Conservation (phyloP, 352 stramenopile species). For the Phytophthora macrochlamydospora region DNA sequence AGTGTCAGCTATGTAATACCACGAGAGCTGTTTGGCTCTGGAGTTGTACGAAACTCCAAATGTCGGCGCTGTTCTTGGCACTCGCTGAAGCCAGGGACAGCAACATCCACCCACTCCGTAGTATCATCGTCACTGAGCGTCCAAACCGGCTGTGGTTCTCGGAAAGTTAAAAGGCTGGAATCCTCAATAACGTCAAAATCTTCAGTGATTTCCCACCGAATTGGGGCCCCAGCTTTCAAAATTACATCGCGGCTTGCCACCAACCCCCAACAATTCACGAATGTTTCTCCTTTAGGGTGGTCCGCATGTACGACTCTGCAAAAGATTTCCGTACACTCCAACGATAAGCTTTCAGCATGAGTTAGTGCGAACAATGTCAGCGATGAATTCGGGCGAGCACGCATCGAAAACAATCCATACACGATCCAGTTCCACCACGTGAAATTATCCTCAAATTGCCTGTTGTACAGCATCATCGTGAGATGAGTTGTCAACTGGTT, state of each 20-base stretch:
- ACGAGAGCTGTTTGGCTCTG: background rate
- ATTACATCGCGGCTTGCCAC: background rate
- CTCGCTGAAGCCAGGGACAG: background rate
- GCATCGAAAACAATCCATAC: background rate
- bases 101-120: background rate
- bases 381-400: background rate
- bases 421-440: background rate
- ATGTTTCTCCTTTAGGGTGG: background rate
- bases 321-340: background rate
- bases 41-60: background rate
- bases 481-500: background rate
- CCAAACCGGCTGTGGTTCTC: background rate
- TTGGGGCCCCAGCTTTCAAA: background rate
- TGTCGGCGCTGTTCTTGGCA: background rate
- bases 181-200: background rate
- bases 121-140: background rate
- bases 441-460: background rate
- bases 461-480: background rate
- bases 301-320: background rate
- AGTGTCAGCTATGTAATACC: background rate
- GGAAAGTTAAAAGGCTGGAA: background rate
- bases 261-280: background rate
- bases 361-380: background rate
- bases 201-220: background rate
- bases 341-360: background rate